These are phyloP conservation scores for Schwanniomyces polymorphus DNA, from an alignment of 805 yeast genomes.

Conservation along the genomic window DNA sequence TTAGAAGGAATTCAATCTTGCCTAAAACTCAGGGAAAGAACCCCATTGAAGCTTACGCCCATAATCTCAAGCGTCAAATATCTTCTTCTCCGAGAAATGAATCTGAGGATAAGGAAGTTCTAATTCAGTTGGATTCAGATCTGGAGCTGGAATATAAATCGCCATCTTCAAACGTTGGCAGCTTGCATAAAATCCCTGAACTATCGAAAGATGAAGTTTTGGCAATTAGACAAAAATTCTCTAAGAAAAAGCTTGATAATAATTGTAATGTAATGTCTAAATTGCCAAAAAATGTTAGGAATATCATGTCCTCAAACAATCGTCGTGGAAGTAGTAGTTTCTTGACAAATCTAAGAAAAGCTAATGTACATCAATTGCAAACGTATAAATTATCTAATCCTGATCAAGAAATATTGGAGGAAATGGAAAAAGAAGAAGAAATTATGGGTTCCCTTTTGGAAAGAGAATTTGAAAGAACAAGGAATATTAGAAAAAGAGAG, in stretches of 20 bases:
- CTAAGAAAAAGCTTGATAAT: slow-evolving; percentile 17
- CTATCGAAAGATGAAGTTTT: slow-evolving; percentile 32
- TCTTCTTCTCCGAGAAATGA: slow-evolving; percentile 23
- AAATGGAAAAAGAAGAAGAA: slow-evolving; percentile 43
- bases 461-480: slow-evolving; percentile 50
- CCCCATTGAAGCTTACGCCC: slow-evolving; percentile 38
- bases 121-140: slow-evolving; percentile 29
- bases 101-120: slow-evolving; percentile 4
- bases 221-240: slow-evolving; percentile 30
- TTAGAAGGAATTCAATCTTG: neutral
- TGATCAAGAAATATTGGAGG: slow-evolving; percentile 29
- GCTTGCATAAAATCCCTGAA: slow-evolving; percentile 22
- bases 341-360: slow-evolving; percentile 36
- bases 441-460: slow-evolving; percentile 47
- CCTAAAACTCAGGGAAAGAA: slow-evolving; percentile 9
- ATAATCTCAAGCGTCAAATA: slow-evolving; percentile 25
- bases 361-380: slow-evolving; percentile 46
- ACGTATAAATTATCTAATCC: slow-evolving; percentile 20
- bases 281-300: slow-evolving; percentile 13
- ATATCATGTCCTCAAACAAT: slow-evolving; percentile 4
- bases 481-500: slow-evolving; percentile 45
- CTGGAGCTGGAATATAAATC: slow-evolving; percentile 15
- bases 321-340: slow-evolving; percentile 18
- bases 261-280: slow-evolving; percentile 4
- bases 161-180: slow-evolving; percentile 4